A percentile compares a stretch with the other conserved stretches of the same genome.
Evolutionary conservation across 495 filamentous ascomycete genomes (phyloP).

Genomic region (Penicillium cosmopolitanum): DNA sequence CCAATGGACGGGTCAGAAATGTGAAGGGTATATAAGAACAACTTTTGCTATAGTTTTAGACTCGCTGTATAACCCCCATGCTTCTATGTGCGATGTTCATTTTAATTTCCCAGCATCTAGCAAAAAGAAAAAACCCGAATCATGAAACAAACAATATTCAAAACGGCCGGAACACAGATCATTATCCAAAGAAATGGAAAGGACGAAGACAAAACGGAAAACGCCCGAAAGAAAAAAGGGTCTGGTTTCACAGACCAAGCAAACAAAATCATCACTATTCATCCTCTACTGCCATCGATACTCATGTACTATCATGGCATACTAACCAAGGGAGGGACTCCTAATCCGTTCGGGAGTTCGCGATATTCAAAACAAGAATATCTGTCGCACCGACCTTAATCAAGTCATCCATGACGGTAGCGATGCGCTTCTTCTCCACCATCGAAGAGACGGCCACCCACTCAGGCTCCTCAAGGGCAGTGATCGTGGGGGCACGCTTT

Average conservation of each 20-base stretch:
- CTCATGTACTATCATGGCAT: background rate
- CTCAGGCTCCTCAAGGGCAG: constrained; percentile 78
- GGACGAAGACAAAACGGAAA: constrained; percentile 4
- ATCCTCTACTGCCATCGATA: background rate
- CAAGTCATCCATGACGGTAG: constrained; percentile 88
- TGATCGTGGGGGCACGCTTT: constrained; percentile 92
- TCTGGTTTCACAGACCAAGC: constrained; percentile 9
- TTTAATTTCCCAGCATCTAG: constrained; percentile 1
- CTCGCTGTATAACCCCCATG: constrained; percentile 25
- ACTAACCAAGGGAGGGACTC: background rate
- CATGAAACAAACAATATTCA: background rate
- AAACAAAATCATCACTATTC: constrained; percentile 6
- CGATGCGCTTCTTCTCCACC: constrained; percentile 90
- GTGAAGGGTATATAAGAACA: background rate
- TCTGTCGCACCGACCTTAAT: constrained; percentile 79
- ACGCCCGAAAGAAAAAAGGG: background rate
- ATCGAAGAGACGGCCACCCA: constrained; percentile 95
- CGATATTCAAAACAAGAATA: constrained; percentile 85
- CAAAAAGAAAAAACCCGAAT: background rate
- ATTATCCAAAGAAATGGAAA: constrained; percentile 10
- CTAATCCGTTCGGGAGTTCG: constrained; percentile 72
- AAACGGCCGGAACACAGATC: constrained; percentile 12
- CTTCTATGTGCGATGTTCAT: constrained; percentile 23
- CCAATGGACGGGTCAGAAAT: no score
- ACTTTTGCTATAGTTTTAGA: constrained; percentile 11